These are phyloP conservation scores for Codiaeum variegatum DNA, from an alignment of 441 rosid species.

Conservation along the genomic window DNA sequence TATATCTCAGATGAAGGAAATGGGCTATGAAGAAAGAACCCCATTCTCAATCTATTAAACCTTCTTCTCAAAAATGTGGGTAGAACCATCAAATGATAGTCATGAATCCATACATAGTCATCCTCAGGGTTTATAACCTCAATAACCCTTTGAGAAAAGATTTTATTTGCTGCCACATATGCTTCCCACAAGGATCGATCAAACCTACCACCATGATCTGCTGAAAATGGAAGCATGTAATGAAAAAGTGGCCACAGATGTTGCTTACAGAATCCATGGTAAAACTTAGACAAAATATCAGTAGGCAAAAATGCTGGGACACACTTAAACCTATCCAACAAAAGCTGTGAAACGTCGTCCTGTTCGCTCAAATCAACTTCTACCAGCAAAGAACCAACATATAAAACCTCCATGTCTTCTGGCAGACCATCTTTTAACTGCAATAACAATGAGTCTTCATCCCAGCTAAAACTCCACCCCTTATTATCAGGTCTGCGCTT, in stretches of 20 bases:
- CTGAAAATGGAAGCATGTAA: constrained; percentile 75
- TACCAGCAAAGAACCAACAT: constrained; percentile 59
- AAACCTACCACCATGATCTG: constrained; percentile 63
- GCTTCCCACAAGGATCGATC: constrained; percentile 80
- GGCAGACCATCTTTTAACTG: constrained; percentile 74
- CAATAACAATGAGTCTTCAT: constrained; percentile 57
- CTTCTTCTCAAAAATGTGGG: constrained; percentile 71
- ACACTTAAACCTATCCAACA: constrained; percentile 70
- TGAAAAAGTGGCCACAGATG: constrained; percentile 84
- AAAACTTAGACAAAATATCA: constrained; percentile 57
- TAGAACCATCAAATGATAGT: constrained; percentile 80
- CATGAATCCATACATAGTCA: constrained; percentile 78
- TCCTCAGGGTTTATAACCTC: constrained; percentile 78
- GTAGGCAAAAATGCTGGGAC: constrained; percentile 73
- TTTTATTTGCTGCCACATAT: constrained; percentile 69
- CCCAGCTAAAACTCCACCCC: constrained; percentile 84
- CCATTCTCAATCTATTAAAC: constrained; percentile 71
- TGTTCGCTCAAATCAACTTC: constrained; percentile 63
- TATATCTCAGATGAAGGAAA: constrained; percentile 83
- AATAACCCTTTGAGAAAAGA: constrained; percentile 66
- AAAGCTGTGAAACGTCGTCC: constrained; percentile 67
- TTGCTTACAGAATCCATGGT: constrained; percentile 77
- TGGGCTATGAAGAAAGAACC: constrained; percentile 72
- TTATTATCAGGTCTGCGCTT: constrained; percentile 76
- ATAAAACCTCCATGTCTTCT: constrained; percentile 77